Base-by-base conservation (phyloP, 768 basidiomycete genomes). In the Crassisporium funariophilum region DNA sequence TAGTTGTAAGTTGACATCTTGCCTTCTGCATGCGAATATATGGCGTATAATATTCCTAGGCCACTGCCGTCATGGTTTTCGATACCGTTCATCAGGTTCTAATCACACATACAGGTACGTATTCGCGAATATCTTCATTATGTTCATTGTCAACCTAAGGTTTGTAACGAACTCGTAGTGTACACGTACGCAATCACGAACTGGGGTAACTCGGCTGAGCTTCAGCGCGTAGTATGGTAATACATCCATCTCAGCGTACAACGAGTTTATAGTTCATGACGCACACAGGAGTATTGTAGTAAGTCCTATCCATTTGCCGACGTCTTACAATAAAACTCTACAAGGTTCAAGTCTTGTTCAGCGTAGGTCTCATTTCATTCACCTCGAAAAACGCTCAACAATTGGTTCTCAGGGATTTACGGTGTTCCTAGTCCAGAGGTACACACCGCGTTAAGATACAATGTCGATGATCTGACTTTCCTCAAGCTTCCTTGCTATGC, bases 81-180 rank as follows among this genome's bases (percentile, higher is more conserved):
- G 82, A 83, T 49, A 78, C 77, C 0, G 50, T 73, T 0, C 79
- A 83, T 50, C 82, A 83, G 53, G 67, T 61, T 1, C 57, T 83
- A 21, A 79, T 84, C 47, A 71, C 76, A 0, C 79, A 83, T 49
- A 69, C 73, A 3, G 59, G 82, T 75, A 56, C n/a, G n/a, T n/a
- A n/a, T n/a, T n/a, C n/a, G n/a, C n/a, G n/a, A 41, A 66, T 54
- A 1, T 15, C 10, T 4, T 38, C 46, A 34, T 31, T 37, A 35
- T 11, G 12, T 17, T 5, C 11, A 16, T 17, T 24, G 9, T 39
- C 44, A 7, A 42, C n/a, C 11, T 10, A 9, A 29, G 31, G 4
- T 12, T 12, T 12, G 12, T 33, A 16, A 17, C 22, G 13, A 10
- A 13, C 27, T 41, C 33, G 19, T 25, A 63, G 62, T 63, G 5